Percentiles rank a stretch among this genome's conserved stretches.
Evolutionary conservation across 805 yeast genomes (phyloP).

Genomic region (Lachancea kluyveri): DNA sequence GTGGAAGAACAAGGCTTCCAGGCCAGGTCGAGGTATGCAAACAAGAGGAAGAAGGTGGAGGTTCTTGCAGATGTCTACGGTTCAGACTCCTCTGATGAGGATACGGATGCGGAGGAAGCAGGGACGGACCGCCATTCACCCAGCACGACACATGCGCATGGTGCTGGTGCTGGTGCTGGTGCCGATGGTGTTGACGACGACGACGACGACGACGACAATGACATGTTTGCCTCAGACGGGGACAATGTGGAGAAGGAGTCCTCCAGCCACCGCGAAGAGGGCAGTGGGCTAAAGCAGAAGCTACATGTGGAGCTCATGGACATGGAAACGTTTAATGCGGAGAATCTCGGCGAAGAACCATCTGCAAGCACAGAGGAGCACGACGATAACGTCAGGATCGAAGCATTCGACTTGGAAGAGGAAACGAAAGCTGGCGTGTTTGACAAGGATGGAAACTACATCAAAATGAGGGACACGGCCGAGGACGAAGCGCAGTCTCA

Average conservation of each 20-base stretch:
- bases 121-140: too few relatives aligned
- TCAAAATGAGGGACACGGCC: constrained; percentile 28
- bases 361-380: constrained; percentile 18
- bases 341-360: constrained; percentile 3
- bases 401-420: constrained; percentile 44
- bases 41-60: constrained; percentile 5
- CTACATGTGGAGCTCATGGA: constrained; percentile 13
- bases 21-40: constrained; percentile 3
- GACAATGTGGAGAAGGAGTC: constrained; percentile 13
- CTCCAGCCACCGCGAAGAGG: constrained; percentile 34
- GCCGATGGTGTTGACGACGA: constrained; percentile 4
- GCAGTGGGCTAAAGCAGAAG: constrained; percentile 33
- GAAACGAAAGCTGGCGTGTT: constrained; percentile 46
- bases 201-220: constrained; percentile 30
- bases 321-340: constrained; percentile 23
- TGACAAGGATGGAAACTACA: constrained; percentile 46
- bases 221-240: constrained; percentile 39
- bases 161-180: constrained; percentile 6
- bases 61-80: constrained; percentile 5
- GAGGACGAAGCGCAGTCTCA: constrained; percentile 21
- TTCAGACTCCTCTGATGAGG: constrained; percentile 11
- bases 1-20: constrained; percentile 6
- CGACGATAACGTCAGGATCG: constrained; percentile 33
- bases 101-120: not conserved
- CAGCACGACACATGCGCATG: too few relatives aligned